These are phyloP conservation scores for Poteriospumella lacustris DNA, from an alignment of 108 stramenopile genomes.

Conservation along the genomic window DNA sequence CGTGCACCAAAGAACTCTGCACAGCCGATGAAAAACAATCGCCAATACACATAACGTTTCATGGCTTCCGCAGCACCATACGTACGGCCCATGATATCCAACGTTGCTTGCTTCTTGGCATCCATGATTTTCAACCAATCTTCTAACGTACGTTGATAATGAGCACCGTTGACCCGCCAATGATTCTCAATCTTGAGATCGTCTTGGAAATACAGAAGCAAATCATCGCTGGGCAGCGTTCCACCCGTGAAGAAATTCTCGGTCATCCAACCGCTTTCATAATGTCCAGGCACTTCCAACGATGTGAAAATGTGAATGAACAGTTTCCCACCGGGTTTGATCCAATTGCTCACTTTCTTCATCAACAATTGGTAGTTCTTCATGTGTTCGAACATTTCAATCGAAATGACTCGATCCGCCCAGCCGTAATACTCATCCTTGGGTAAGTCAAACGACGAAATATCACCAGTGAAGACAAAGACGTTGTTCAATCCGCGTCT, in stretches of 20 bases:
- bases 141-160: constrained; percentile 82
- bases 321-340: constrained; percentile 68
- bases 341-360: constrained; percentile 66
- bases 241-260: constrained; percentile 70
- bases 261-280: constrained; percentile 86
- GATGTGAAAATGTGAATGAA: constrained; percentile 92
- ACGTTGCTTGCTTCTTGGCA: constrained; percentile 58
- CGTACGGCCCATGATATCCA: constrained; percentile 60
- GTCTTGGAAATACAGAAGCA: constrained; percentile 83
- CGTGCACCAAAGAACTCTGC: constrained; percentile 81
- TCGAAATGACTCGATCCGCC: constrained; percentile 76
- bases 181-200: constrained; percentile 61
- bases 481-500: constrained; percentile 77
- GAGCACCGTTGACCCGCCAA: constrained; percentile 83
- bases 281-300: constrained; percentile 77
- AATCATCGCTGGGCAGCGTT: constrained; percentile 75
- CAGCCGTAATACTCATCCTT: not conserved
- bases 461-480: constrained; percentile 65
- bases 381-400: constrained; percentile 97
- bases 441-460: constrained; percentile 50
- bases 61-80: constrained; percentile 71
- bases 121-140: constrained; percentile 83
- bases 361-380: constrained; percentile 84
- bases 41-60: constrained; percentile 73
- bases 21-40: constrained; percentile 89